Base-by-base conservation (phyloP, 148 eudicot genomes). In the Persicaria maculosa region DNA sequence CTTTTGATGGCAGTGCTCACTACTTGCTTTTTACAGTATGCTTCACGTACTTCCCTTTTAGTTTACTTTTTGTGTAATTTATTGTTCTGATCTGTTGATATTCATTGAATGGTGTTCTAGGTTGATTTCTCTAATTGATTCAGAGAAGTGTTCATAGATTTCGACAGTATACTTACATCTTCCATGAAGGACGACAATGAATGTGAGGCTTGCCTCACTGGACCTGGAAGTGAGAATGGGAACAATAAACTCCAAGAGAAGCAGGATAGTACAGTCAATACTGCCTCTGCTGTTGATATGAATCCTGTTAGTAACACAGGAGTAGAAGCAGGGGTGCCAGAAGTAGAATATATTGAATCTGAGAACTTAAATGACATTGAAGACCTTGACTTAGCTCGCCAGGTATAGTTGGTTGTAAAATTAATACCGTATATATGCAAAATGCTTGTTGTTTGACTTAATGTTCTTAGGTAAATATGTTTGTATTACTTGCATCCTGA, bases 301-400 rank as follows among this genome's bases (percentile, higher is more conserved):
- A 76, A 76, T 50, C 64, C 75, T 78, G 81, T 14, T 44, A 80
- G 22, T 40, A 12, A 65, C 46, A 17, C 14, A 14, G 70, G 46
- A 65, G 70, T 65, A 43, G 86, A 80, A 73, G 79, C 74, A 16
- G 83, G 72, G 52, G 75, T 0, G 74, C 15, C 76, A 19, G 92
- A 88, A 85, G 84, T 88, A 53, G 92, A 88, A 74, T 88, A 86
- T 76, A 80, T 88, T 74, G 90, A 86, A 75, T 88, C 92, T 78
- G 90, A 83, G 78, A 80, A 88, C 80, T 48, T 88, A 77, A 72
- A 77, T 72, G 88, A 83, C 77, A 77, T 88, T 40, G 88, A 88
- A 74, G 87, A 86, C 59, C 80, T 77, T 43, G 83, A 86, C 36
- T 59, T 15, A 31, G 78, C 76, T 75, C 74, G 80, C 57, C 74